phyloP scores from a whole-genome alignment of 805 yeast species.

The Wilhelminamyces savonicus region DNA sequence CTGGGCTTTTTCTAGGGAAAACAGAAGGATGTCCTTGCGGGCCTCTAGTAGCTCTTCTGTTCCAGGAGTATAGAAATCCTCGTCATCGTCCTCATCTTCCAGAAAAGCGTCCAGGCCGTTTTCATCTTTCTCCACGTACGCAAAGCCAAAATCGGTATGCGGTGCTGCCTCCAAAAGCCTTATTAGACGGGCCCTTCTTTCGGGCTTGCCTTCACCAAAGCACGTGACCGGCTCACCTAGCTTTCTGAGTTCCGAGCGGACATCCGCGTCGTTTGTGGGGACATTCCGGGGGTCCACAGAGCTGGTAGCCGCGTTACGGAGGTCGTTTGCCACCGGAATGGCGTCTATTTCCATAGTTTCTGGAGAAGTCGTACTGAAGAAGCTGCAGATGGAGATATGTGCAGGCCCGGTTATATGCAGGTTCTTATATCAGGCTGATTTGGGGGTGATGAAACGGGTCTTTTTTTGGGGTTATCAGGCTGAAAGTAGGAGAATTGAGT shows the following conservation, averaged over 20 bases:
- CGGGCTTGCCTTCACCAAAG: slow-evolving; percentile 55
- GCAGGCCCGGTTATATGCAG: too few species aligned
- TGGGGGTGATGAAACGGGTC: too few species aligned
- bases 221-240: slow-evolving; percentile 52
- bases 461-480: too few species aligned
- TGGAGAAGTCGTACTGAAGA: too few species aligned
- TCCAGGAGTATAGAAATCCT: slow-evolving; percentile 85
- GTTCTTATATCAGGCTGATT: too few species aligned
- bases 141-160: slow-evolving; percentile 6
- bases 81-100: slow-evolving; percentile 52
- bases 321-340: too few species aligned
- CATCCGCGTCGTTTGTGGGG: slow-evolving; percentile 66
- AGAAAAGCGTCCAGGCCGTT: slow-evolving; percentile 15
- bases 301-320: too few species aligned
- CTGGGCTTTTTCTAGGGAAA: slow-evolving; percentile 44
- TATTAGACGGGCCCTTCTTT: slow-evolving; percentile 55
- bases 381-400: too few species aligned
- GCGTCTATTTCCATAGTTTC: too few species aligned
- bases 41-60: slow-evolving; percentile 43
- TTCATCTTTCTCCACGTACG: slow-evolving; percentile 12
- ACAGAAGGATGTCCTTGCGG: slow-evolving; percentile 45
- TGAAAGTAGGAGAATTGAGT: too few species aligned
- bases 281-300: slow-evolving; percentile 12
- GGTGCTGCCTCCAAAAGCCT: slow-evolving; percentile 32
- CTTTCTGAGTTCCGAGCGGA: slow-evolving; percentile 40